These are phyloP conservation scores for Solanum tacnaense DNA, from an alignment of 257 asterid genomes.

Conservation along the genomic window DNA sequence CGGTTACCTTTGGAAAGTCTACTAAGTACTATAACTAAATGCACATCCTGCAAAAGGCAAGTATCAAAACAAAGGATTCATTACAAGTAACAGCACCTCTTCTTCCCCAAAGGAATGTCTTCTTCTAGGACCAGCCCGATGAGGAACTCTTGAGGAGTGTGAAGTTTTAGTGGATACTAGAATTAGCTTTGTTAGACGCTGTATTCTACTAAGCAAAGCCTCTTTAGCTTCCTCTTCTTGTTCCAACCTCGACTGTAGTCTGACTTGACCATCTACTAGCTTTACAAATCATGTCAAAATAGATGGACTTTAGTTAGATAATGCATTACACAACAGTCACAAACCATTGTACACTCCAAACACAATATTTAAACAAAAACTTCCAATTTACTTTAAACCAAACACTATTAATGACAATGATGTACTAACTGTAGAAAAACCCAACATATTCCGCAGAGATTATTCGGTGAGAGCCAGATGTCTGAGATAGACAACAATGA, in stretches of 20 bases:
- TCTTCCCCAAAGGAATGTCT: slow-evolving; percentile 99
- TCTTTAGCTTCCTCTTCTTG: slow-evolving; percentile 99
- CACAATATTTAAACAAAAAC: not conserved
- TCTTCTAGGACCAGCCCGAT: slow-evolving; percentile 69
- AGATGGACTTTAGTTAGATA: not conserved
- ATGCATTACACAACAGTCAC: not conserved
- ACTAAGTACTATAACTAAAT: not conserved
- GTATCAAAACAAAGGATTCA: not conserved
- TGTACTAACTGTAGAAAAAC: not conserved
- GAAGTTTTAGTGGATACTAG: slow-evolving; percentile 89
- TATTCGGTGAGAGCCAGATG: not conserved
- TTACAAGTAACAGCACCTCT: slow-evolving; percentile 44
- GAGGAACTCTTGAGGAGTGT: slow-evolving; percentile 67
- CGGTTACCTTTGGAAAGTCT: not conserved
- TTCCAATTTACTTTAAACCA: not conserved
- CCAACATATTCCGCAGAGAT: not conserved
- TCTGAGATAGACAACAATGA: not conserved
- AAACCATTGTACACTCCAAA: not conserved
- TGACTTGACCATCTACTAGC: slow-evolving; percentile 99
- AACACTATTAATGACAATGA: not conserved
- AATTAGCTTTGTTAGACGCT: slow-evolving; percentile 85
- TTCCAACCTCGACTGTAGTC: slow-evolving; percentile 94
- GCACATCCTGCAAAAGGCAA: slow-evolving; percentile 14
- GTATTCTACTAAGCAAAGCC: slow-evolving; percentile 94
- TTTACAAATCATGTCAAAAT: slow-evolving; percentile 36